These are phyloP conservation scores for Pseudogymnoascus destructans DNA, from an alignment of 2,329 filamentous ascomycete species.

Conservation along the genomic window DNA sequence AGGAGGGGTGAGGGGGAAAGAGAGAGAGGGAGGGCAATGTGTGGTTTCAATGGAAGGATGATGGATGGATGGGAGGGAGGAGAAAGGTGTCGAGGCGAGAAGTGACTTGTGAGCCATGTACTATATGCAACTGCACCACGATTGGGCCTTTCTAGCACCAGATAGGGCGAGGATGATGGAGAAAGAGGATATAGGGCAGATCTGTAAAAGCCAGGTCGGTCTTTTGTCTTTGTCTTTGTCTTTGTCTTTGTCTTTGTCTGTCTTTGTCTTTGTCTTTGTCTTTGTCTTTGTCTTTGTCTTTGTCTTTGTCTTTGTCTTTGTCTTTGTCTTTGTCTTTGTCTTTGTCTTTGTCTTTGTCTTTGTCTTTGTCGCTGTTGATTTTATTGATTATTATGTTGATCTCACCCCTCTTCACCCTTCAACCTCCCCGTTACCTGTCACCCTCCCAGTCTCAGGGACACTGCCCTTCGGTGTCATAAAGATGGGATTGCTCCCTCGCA, in stretches of 20 bases:
- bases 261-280: not conserved
- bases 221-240: not conserved
- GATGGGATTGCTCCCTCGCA: not conserved
- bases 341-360: not conserved
- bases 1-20: constrained; percentile 3
- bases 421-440: not conserved
- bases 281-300: not conserved
- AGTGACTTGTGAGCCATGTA: not conserved
- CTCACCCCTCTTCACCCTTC: not conserved
- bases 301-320: not conserved
- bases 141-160: not conserved
- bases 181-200: not conserved
- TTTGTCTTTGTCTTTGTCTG: too few relatives aligned
- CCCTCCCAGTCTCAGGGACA: not conserved
- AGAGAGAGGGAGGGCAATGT: not conserved
- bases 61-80: not conserved
- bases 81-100: not conserved
- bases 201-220: not conserved
- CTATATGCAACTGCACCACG: not conserved
- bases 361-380: not conserved
- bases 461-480: not conserved
- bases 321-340: not conserved
- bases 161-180: not conserved
- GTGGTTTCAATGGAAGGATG: constrained; percentile 6
- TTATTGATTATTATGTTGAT: not conserved